Percentiles rank a stretch among this genome's conserved stretches.
These are phyloP conservation scores for Lactarius psammicola DNA, from an alignment of 768 basidiomycete species.

Conservation along the genomic window DNA sequence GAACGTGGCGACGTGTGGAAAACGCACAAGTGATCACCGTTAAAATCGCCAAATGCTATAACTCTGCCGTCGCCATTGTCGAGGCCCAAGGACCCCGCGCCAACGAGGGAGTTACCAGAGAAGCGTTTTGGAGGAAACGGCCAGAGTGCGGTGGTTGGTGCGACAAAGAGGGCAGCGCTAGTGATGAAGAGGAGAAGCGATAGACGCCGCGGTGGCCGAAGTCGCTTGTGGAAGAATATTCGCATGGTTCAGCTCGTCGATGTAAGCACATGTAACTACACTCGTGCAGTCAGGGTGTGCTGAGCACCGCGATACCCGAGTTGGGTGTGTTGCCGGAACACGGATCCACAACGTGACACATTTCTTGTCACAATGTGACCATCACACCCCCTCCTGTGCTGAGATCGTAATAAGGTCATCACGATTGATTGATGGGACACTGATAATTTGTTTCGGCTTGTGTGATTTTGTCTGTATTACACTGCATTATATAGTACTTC, in stretches of 20 bases:
- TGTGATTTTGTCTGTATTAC: neutral
- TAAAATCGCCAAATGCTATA: constrained; percentile 91
- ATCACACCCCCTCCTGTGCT: neutral
- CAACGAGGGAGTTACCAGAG: constrained; percentile 73
- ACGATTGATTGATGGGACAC: neutral
- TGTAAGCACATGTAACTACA: neutral
- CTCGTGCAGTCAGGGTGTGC: too few species aligned
- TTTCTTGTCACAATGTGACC: neutral
- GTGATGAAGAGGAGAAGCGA: constrained; percentile 17
- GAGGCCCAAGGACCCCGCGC: constrained; percentile 79
- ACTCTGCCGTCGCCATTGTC: constrained; percentile 61
- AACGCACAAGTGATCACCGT: constrained; percentile 91
- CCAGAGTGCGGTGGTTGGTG: constrained; percentile 49
- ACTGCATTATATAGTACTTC: neutral
- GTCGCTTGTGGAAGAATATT: constrained; percentile 3
- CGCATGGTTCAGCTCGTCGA: constrained; percentile 11
- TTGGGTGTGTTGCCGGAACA: too few species aligned
- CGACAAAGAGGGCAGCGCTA: constrained; percentile 3
- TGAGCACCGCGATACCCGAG: too few species aligned
- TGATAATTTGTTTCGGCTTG: neutral
- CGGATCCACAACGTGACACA: neutral
- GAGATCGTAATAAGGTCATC: neutral
- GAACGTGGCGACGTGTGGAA: neutral
- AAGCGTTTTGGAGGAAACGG: constrained; percentile 88
- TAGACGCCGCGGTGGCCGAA: constrained; percentile 20